Base-by-base conservation (phyloP, 139 green algal species). In the Haematococcus lacustris region DNA sequence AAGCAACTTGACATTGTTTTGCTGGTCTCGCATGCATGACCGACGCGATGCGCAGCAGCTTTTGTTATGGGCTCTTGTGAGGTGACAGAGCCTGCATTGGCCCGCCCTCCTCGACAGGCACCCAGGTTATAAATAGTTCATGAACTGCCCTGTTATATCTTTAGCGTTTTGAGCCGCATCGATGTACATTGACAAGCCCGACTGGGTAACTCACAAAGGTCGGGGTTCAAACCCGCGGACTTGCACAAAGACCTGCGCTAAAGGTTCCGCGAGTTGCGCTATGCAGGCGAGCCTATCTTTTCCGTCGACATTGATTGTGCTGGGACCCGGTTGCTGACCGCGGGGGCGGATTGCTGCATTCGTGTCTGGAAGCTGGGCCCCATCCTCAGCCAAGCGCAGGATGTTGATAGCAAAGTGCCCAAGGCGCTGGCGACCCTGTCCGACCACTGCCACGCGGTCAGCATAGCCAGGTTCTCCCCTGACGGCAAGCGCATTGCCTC, bases 401-500 rank as follows among this genome's bases (percentile, higher is more conserved):
- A 66, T 28, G 23, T 40, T 5, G 59, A 66, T 66, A 32, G 32
- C 59, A 66, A 38, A 32, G 67, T 71, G 9, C 87, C 86, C 26
- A 88, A 84, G 62, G 71, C 89, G 61, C 83, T 98, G 33, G 91
- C 91, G 4, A 90, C 82, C 7, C 77, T 98, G 26, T 66, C 57
- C 6, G 89, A 96, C 68, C 91, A 96, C 73, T 81, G 73, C 9
- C 73, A 69, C 0, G 70, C 86, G 1, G 88, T 97, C 39, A 97
- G 95, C 75, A 82, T 87, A 6, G 90, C 91, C 32, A 80, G 91
- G 28, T 98, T 96, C 81, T 88, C 75, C 38, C 76, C 81, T n/a
- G 73, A 78, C 34, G 91, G 90, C 25, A 68, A 60, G 0, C 69
- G 78, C n/a, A 62, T 94, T 6, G 87, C 90, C 9, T 81, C 86